Conservation (phyloP, 108 stramenopile species). For the Hondaea fermentalgiana region DNA sequence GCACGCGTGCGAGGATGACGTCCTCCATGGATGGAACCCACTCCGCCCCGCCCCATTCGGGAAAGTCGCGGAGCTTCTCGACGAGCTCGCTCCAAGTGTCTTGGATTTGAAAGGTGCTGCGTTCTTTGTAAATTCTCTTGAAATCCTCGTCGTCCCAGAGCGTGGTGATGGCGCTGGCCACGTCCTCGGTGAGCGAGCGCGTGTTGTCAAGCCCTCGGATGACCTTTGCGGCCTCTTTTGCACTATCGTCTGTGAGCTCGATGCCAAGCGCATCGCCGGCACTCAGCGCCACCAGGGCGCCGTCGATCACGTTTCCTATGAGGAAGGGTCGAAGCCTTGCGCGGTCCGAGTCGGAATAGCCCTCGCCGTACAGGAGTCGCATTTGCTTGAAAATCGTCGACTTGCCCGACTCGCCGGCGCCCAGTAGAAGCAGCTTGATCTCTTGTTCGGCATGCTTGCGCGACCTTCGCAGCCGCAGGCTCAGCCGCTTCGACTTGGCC, state of each 20-base stretch:
- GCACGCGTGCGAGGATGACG: conserved; percentile 25
- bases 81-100: conserved; percentile 19
- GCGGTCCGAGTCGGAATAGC: conserved; percentile 25
- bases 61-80: neutral
- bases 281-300: neutral
- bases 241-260: neutral
- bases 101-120: conserved; percentile 28
- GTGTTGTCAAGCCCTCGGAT: neutral
- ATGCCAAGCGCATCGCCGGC: neutral
- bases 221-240: neutral
- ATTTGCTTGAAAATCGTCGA: conserved; percentile 49
- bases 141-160: conserved; percentile 36
- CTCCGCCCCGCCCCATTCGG: neutral
- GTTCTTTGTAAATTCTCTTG: conserved; percentile 5
- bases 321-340: neutral
- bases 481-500: neutral
- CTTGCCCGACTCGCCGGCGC: conserved; percentile 42
- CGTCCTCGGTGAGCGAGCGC: neutral
- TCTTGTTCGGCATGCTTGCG: conserved; percentile 2
- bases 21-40: conserved; percentile 27
- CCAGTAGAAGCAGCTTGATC: conserved; percentile 37
- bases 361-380: conserved; percentile 35
- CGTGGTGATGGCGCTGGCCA: neutral
- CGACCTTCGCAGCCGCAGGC: neutral
- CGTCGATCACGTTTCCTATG: conserved; percentile 19